Evolutionary conservation across 2,329 filamentous ascomycete species (phyloP).

Genomic region (Sarocladiaceae sp.): DNA sequence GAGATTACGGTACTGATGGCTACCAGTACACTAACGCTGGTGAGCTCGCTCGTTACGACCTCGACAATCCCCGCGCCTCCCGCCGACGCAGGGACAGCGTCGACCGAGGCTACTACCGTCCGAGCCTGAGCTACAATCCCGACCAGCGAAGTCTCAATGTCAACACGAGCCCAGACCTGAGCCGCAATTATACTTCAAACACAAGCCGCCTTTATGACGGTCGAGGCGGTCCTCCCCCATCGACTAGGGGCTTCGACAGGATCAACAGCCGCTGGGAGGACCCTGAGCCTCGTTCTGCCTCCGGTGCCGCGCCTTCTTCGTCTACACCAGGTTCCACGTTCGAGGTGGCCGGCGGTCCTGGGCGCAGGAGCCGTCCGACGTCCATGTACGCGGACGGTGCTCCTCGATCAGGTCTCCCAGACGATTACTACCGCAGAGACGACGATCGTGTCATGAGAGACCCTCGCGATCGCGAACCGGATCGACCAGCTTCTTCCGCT

Average conservation of each 20-base stretch:
- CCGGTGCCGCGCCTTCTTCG: slow-evolving; percentile 33
- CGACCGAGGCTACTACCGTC: slow-evolving; percentile 49
- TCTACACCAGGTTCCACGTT: slow-evolving; percentile 18
- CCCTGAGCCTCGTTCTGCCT: slow-evolving; percentile 32
- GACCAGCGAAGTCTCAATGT: slow-evolving; percentile 41
- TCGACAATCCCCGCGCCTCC: slow-evolving; percentile 42
- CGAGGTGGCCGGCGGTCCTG: slow-evolving; percentile 16
- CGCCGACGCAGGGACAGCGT: slow-evolving; percentile 45
- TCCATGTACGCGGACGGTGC: slow-evolving; percentile 48
- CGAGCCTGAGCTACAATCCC: slow-evolving; percentile 45
- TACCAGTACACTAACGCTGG: slow-evolving; percentile 60
- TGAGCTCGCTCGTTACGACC: slow-evolving; percentile 55
- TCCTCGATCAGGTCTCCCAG: slow-evolving; percentile 35
- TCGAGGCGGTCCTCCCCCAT: slow-evolving; percentile 55
- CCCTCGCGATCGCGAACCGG: slow-evolving; percentile 31
- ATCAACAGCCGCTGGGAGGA: slow-evolving; percentile 50
- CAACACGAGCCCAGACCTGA: slow-evolving; percentile 36
- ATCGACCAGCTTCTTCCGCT: slow-evolving; percentile 21
- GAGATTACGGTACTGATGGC: slow-evolving; percentile 46
- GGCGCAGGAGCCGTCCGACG: slow-evolving; percentile 31
- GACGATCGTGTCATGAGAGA: slow-evolving; percentile 39
- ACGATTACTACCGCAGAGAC: slow-evolving; percentile 45
- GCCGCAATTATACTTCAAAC: slow-evolving; percentile 33
- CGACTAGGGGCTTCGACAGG: slow-evolving; percentile 65
- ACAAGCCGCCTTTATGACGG: slow-evolving; percentile 30